Percentiles rank a stretch among this genome's conserved stretches.
Evolutionary conservation across 1,284 basidiomycete genomes (phyloP).

Genomic region (Irpex sp.): DNA sequence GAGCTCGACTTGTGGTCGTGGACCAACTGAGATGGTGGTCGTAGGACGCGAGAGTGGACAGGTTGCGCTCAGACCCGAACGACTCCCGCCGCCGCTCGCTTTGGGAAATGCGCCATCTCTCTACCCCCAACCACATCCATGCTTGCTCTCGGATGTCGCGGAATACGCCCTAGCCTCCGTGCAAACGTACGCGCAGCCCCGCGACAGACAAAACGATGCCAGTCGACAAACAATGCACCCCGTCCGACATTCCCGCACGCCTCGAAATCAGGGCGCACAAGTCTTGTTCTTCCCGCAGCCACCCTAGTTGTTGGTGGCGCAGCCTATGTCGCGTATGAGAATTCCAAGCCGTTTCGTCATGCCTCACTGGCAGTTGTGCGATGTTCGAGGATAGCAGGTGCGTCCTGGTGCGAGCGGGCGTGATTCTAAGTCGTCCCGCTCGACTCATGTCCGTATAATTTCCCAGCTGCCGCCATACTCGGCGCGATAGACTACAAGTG

Average conservation of each 20-base stretch:
- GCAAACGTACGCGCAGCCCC: background rate
- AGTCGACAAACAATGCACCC: background rate
- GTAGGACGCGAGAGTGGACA: background rate
- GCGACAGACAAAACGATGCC: background rate
- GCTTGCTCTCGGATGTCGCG: constrained; percentile 6
- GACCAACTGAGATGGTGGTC: background rate
- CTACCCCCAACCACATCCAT: background rate
- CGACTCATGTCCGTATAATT: background rate
- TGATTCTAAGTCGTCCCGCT: background rate
- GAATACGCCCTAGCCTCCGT: background rate
- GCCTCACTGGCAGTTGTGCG: constrained; percentile 60
- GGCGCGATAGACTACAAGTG: constrained; percentile 84
- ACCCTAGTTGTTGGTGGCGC: constrained; percentile 28
- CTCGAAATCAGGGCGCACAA: background rate
- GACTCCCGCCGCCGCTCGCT: background rate
- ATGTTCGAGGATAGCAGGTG: constrained; percentile 71
- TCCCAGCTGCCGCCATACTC: constrained; percentile 53
- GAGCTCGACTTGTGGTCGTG: background rate
- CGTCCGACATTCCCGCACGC: background rate
- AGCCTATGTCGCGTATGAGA: constrained; percentile 52
- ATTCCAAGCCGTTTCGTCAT: constrained; percentile 63
- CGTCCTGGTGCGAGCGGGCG: constrained; percentile 18
- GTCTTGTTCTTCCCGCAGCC: constrained; percentile 24
- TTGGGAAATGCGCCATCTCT: background rate
- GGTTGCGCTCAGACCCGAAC: background rate